A percentile compares a stretch with the other conserved stretches of the same genome.
These are phyloP conservation scores for Henningerozyma blattae DNA, from an alignment of 805 yeast species.

Conservation along the genomic window DNA sequence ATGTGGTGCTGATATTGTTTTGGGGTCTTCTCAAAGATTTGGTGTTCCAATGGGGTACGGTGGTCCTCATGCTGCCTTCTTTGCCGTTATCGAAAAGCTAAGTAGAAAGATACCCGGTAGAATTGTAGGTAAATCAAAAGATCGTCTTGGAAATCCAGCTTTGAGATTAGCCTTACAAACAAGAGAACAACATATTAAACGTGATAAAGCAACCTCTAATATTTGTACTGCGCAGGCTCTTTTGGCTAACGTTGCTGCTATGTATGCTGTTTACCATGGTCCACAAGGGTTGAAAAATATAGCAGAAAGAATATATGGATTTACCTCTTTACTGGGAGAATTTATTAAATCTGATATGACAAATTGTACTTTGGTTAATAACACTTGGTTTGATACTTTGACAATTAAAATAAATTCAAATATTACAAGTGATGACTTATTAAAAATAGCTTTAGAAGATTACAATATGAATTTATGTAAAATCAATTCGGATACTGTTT, in stretches of 20 bases:
- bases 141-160: slow-evolving; percentile 82
- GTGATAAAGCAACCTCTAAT: slow-evolving; percentile 96
- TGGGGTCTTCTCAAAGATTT: slow-evolving; percentile 89
- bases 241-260: slow-evolving; percentile 88
- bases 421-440: slow-evolving; percentile 41
- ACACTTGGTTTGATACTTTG: slow-evolving; percentile 78
- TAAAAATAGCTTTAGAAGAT: slow-evolving; percentile 43
- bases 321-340: slow-evolving; percentile 58
- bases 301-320: slow-evolving; percentile 63
- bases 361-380: slow-evolving; percentile 40
- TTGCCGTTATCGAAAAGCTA: slow-evolving; percentile 69
- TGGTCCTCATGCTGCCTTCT: slow-evolving; percentile 98
- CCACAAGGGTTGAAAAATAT: slow-evolving; percentile 73
- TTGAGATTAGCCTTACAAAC: slow-evolving; percentile 90
- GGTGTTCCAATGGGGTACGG: slow-evolving; percentile 98
- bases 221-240: slow-evolving; percentile 98
- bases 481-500: slow-evolving; percentile 54
- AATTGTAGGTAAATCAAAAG: slow-evolving; percentile 86
- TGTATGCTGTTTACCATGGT: slow-evolving; percentile 95
- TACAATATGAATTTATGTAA: slow-evolving; percentile 69
- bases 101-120: slow-evolving; percentile 96
- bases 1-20: slow-evolving; percentile 84
- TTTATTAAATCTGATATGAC: slow-evolving; percentile 4
- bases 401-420: slow-evolving; percentile 42
- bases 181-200: slow-evolving; percentile 93